Conservation (phyloP, 1,284 basidiomycete genomes). For the Melampsora americana region DNA sequence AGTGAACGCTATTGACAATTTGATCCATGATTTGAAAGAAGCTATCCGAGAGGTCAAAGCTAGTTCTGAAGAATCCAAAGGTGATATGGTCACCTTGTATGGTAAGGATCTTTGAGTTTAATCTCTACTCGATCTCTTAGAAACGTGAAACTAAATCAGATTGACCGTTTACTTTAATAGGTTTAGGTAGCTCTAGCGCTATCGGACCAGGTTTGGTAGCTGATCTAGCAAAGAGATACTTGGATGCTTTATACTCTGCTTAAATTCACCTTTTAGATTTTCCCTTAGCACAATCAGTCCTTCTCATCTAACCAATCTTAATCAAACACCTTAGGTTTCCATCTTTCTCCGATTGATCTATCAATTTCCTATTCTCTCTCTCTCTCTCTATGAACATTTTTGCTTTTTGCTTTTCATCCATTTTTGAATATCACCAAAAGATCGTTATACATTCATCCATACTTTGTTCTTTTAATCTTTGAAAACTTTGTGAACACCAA, state of each 20-base stretch:
- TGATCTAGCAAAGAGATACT: conserved; percentile 65
- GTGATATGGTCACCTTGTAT: conserved; percentile 81
- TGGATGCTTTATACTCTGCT: conserved; percentile 49
- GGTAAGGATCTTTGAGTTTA: conserved; percentile 60
- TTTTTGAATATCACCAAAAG: too few relatives aligned
- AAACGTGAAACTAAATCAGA: conserved; percentile 8
- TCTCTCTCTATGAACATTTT: too few relatives aligned
- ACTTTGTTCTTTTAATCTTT: too few relatives aligned
- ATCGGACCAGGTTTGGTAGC: conserved; percentile 84
- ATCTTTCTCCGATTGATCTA: conserved; percentile 9
- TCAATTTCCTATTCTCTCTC: not conserved
- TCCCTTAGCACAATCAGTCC: not conserved
- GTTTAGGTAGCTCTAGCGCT: conserved; percentile 78
- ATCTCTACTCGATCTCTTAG: not conserved
- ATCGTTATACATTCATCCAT: too few relatives aligned
- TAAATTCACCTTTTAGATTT: not conserved
- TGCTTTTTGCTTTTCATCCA: too few relatives aligned
- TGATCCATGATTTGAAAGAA: conserved; percentile 77
- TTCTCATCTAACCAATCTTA: not conserved
- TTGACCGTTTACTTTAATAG: conserved; percentile 57
- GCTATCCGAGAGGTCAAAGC: conserved; percentile 66
- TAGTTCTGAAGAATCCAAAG: conserved; percentile 56
- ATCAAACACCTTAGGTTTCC: not conserved
- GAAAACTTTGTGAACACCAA: too few relatives aligned
- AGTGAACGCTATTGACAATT: conserved; percentile 69